Evolutionary conservation across 202 grass and related monocot genomes (phyloP), one percentile per base, ranked within the genome.

Genomic region (Zoysia matrella): DNA sequence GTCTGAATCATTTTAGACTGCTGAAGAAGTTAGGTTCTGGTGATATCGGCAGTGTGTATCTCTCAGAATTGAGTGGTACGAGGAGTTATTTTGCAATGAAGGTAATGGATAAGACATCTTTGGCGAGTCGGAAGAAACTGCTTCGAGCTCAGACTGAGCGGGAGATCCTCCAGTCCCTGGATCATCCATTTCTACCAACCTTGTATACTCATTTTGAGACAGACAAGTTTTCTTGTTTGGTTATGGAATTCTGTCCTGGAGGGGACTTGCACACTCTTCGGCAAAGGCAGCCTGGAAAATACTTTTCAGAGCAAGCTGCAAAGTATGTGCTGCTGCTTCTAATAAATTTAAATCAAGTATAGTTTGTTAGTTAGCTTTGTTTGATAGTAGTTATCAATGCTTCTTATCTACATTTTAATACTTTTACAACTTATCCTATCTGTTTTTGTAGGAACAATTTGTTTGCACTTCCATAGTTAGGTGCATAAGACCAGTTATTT

Each of bases 211-310:
- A 97, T 48, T 97, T 97, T 74, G 91, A 97, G 80, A 97, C 94
- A 0, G 94, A 97, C 68, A 97, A 97, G 63, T 97, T 94, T 71
- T 97, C 94, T 11, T 97, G 94, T 79, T 83, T 97, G 73, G 89
- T 97, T 47, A 97, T 97, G 94, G 94, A 97, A 65, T 97, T 97
- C 71, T 97, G 91, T 74, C 94, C 94, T 18, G 94, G 94, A 52
- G 94, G 94, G 6, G 94, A 97, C 75, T 67, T 97, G 56, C 94
- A 97, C 82, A 92, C 91, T 6, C 94, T 97, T 80, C 84, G 94
- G 8, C 94, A 97, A 74, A 88, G 87, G 87, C 91, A 97, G 18
- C 86, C 94, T 75, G 94, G 94, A 71, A 97, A 97, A 79, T 86
- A 94, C 84, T 97, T 97, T 71, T 90, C 87, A 48, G 94, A 97